phyloP scores from a whole-genome alignment of 495 filamentous ascomycete species.

The Pseudotulostoma volvatum region DNA sequence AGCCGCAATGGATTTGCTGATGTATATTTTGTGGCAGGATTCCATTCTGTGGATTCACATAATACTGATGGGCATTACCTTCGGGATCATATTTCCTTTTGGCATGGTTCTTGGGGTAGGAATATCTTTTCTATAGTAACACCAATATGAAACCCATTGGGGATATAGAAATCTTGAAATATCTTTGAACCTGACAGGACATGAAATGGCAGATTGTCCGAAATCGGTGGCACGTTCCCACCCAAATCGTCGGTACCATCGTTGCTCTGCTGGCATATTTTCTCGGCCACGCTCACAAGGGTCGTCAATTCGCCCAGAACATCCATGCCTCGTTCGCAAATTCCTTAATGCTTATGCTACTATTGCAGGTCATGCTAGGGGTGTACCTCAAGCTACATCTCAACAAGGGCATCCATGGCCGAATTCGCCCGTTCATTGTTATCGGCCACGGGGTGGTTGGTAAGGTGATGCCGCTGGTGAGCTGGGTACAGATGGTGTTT shows the following conservation, averaged over 20 bases:
- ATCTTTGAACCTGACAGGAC: neutral
- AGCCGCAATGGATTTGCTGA: neutral
- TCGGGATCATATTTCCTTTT: conserved; percentile 80
- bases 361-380: conserved; percentile 62
- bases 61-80: conserved; percentile 67
- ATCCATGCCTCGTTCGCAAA: conserved; percentile 70
- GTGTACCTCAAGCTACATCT: conserved; percentile 83
- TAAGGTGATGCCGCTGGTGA: conserved; percentile 68
- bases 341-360: conserved; percentile 59
- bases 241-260: conserved; percentile 57
- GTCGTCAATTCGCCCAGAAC: conserved; percentile 72
- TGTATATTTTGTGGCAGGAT: conserved; percentile 35
- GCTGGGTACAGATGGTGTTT: conserved; percentile 94
- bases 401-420: conserved; percentile 62
- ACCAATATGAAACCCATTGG: neutral
- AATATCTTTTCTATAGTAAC: conserved; percentile 4
- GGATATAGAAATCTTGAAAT: too few relatives aligned
- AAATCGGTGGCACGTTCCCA: conserved; percentile 85
- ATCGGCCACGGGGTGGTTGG: conserved; percentile 65
- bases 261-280: conserved; percentile 76
- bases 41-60: conserved; percentile 87
- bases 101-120: conserved; percentile 91
- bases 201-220: conserved; percentile 50
- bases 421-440: conserved; percentile 56
- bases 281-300: conserved; percentile 78